Conservation (phyloP, 352 stramenopile species). For the Pythium guiyangense region DNA sequence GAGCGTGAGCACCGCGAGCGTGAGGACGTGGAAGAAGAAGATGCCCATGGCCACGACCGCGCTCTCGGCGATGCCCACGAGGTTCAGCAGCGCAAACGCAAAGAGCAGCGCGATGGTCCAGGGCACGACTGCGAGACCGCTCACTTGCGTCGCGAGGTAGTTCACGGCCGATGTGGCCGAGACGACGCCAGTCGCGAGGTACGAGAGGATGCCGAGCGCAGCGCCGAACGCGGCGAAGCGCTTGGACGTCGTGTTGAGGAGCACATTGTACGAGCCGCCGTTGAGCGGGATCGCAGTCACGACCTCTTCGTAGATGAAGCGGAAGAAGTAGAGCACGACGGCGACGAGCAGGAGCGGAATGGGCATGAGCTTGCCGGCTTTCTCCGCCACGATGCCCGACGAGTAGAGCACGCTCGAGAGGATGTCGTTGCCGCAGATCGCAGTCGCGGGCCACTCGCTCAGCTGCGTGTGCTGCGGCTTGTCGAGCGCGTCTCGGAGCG, state of each 20-base stretch:
- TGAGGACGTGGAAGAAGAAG: conserved; percentile 75
- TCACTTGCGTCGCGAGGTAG: conserved; percentile 71
- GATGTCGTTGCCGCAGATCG: conserved; percentile 90
- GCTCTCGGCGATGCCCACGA: conserved; percentile 76
- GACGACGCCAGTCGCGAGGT: conserved; percentile 81
- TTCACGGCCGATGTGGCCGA: conserved; percentile 66
- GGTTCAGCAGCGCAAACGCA: conserved; percentile 67
- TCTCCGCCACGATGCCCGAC: conserved; percentile 28
- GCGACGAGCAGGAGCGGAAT: conserved; percentile 74
- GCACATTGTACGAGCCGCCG: too few relatives aligned
- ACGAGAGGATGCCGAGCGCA: conserved; percentile 82
- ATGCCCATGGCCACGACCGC: conserved; percentile 75
- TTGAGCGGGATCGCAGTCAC: too few relatives aligned
- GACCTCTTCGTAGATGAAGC: too few relatives aligned
- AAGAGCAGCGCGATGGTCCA: conserved; percentile 48
- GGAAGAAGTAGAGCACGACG: conserved; percentile 29
- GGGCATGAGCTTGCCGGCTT: conserved; percentile 72
- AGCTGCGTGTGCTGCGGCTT: conserved; percentile 32
- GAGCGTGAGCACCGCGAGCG: conserved; percentile 50
- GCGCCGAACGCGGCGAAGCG: conserved; percentile 34
- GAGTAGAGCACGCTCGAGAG: conserved; percentile 81
- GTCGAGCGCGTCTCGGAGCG: conserved; percentile 25
- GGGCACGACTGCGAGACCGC: conserved; percentile 29
- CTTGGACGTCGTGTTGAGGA: too few relatives aligned
- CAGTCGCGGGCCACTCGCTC: conserved; percentile 64